Percentiles rank a stretch among this genome's conserved stretches.
phyloP scores from a whole-genome alignment of 768 basidiomycete species.

The Serendipita sp. region DNA sequence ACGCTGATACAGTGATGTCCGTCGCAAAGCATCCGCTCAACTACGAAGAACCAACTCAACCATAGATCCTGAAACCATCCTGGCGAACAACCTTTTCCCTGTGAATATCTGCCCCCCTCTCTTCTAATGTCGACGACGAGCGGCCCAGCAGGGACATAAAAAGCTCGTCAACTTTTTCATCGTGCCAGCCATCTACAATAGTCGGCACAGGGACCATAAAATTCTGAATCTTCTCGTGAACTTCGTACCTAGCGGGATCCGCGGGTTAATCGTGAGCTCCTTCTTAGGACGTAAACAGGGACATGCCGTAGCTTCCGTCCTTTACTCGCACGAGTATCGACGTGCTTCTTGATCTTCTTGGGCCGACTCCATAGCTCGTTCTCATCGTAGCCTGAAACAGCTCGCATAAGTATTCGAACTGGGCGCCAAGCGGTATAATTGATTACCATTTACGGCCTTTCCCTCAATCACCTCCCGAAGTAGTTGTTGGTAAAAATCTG shows the following conservation, averaged over 20 bases:
- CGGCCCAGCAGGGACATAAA: conserved; percentile 71
- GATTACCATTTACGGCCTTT: conserved; percentile 19
- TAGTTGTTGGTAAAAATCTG: conserved; percentile 85
- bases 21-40: no score
- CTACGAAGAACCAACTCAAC: not conserved
- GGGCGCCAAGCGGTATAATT: conserved; percentile 19
- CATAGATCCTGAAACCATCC: conserved; percentile 1
- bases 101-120: not conserved
- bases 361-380: conserved; percentile 28
- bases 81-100: not conserved
- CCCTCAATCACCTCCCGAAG: conserved; percentile 83
- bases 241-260: conserved; percentile 47
- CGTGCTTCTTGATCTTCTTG: conserved; percentile 64
- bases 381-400: not conserved
- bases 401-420: not conserved
- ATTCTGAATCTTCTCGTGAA: conserved; percentile 91
- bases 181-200: conserved; percentile 61
- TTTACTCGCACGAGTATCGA: conserved; percentile 94
- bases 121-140: conserved; percentile 14
- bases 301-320: conserved; percentile 76
- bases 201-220: conserved; percentile 61
- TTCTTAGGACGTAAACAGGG: not conserved
- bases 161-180: conserved; percentile 89
- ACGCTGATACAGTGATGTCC: no score
- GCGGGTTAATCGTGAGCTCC: not conserved